These are phyloP conservation scores for Colletotrichum shisoi DNA, from an alignment of 2,329 filamentous ascomycete species.

Conservation along the genomic window DNA sequence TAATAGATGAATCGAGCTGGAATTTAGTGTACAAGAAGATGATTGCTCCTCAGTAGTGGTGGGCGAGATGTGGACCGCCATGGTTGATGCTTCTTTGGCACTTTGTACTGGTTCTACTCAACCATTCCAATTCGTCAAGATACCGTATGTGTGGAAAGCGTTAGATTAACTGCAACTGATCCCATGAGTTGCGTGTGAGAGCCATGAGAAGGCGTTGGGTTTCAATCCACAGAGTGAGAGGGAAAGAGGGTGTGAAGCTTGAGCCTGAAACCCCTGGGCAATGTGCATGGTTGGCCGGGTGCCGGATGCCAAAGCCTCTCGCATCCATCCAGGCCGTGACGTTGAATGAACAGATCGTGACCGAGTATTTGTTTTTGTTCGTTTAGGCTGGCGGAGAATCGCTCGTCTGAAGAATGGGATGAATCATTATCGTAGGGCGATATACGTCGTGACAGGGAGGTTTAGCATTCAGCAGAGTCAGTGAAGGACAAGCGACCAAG, in stretches of 20 bases:
- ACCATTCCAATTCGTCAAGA: slow-evolving; percentile 25
- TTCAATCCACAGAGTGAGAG: slow-evolving; percentile 17
- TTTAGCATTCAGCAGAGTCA: slow-evolving; percentile 1
- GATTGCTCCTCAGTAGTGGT: slow-evolving; percentile 12
- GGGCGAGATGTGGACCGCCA: slow-evolving; percentile 30
- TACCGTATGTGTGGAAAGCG: slow-evolving; percentile 11
- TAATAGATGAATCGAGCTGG: slow-evolving; percentile 29
- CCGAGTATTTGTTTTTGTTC: slow-evolving; percentile 8
- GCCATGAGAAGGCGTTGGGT: slow-evolving; percentile 11
- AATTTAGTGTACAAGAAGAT: slow-evolving; percentile 19
- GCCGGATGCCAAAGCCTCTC: slow-evolving; percentile 14
- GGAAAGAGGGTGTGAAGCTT: slow-evolving; percentile 26
- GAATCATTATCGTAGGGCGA: slow-evolving; percentile 8
- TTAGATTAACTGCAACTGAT: slow-evolving; percentile 21
- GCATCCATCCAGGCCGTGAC: slow-evolving; percentile 1
- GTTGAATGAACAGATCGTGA: slow-evolving; percentile 23
- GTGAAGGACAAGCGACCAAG: slow-evolving; percentile 4
- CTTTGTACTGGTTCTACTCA: neutral
- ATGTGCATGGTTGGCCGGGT: slow-evolving; percentile 32
- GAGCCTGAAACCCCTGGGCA: slow-evolving; percentile 23
- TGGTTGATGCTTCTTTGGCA: slow-evolving; percentile 1
- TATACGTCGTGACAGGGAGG: slow-evolving; percentile 15
- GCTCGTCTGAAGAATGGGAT: slow-evolving; percentile 7
- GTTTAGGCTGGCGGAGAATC: neutral
- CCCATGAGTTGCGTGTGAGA: slow-evolving; percentile 20